Evolutionary conservation across 352 stramenopile genomes (phyloP), one percentile per base, ranked within the genome.

Genomic region (Globisporangium yorkense): DNA sequence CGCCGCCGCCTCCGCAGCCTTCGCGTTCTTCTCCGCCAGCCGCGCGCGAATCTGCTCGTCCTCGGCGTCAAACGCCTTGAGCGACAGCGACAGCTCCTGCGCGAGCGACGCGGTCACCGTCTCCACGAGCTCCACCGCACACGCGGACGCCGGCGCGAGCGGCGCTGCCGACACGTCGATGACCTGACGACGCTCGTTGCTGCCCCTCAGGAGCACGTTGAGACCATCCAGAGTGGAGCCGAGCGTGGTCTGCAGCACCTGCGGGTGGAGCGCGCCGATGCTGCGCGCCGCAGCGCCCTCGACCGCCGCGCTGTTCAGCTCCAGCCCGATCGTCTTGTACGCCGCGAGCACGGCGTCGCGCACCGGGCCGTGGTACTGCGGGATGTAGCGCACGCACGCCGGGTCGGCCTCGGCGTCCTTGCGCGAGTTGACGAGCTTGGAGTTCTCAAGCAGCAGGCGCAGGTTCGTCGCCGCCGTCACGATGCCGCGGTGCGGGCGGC

Each of bases 381-480:
- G 87, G 54, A 93, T 80, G 65, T 71, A 82, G 45, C 77, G 68
- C 40, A 90, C 57, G 27, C 68, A 75, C 10, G 81, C 70, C 33
- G 69, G 58, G 51, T 79, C 71, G 18, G 63, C 41, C 43, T 24
- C 47, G 7, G 48, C 66, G 7, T 79, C 75, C 50, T 75, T 74
- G 53, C 70, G 62, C 41, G 77, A 71, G 67, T 87, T 93, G 21
- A 88, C 62, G 37, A 77, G 79, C 75, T 92, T 94, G 57, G 89
- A 97, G 50, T 79, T 84, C 51, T 96, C 87, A 35, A 97, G 72
- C 73, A 97, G 88, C 24, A 95, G 61, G 13, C 89, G 87, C 52
- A 97, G 54, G 65, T 94, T 84, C 41, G 79, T 70, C 24, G 90
- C 90, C 43, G 79, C 89, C 18, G 73, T 88, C 57, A 96, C 74